phyloP scores from a whole-genome alignment of 2,329 filamentous ascomycete genomes.

The Ophidiomyces ophidiicola region DNA sequence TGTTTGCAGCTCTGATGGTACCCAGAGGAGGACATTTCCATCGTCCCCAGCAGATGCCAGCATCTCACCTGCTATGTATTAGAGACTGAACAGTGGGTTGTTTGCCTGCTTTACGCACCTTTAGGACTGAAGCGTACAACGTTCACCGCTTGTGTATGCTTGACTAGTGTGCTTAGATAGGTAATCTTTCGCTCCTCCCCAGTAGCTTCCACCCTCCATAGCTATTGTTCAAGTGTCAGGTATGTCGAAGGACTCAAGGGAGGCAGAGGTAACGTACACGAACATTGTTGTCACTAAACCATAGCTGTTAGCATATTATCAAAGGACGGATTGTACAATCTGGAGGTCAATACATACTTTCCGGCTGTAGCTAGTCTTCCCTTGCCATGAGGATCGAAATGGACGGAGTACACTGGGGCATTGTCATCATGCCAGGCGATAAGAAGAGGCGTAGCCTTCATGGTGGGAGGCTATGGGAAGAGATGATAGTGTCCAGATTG shows the following conservation, averaged over 20 bases:
- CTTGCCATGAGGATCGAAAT: constrained; percentile 88
- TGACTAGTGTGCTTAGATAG: constrained; percentile 80
- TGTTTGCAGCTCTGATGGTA: constrained; percentile 65
- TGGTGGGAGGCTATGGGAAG: constrained; percentile 32
- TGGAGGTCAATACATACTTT: constrained; percentile 39
- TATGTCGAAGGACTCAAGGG: constrained; percentile 15
- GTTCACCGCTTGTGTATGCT: constrained; percentile 95
- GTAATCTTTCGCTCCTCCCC: constrained; percentile 81
- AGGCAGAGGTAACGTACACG: constrained; percentile 47
- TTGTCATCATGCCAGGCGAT: constrained; percentile 99
- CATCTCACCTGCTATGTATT: constrained; percentile 56
- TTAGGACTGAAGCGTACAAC: constrained; percentile 92
- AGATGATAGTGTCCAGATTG: not conserved
- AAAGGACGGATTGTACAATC: not conserved
- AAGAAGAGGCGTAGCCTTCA: constrained; percentile 94
- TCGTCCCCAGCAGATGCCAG: constrained; percentile 94
- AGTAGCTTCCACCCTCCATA: constrained; percentile 80
- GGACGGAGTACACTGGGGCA: constrained; percentile 89
- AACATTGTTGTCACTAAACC: constrained; percentile 69
- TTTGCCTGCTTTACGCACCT: constrained; percentile 46
- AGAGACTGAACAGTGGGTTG: not conserved
- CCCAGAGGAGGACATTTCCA: constrained; percentile 93
- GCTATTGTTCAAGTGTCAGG: constrained; percentile 42
- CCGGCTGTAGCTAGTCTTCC: constrained; percentile 85
- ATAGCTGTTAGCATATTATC: constrained; percentile 9